A percentile compares a stretch with the other conserved stretches of the same genome.
phyloP scores from a whole-genome alignment of 441 rosid genomes.

The Flueggea neowawraea region DNA sequence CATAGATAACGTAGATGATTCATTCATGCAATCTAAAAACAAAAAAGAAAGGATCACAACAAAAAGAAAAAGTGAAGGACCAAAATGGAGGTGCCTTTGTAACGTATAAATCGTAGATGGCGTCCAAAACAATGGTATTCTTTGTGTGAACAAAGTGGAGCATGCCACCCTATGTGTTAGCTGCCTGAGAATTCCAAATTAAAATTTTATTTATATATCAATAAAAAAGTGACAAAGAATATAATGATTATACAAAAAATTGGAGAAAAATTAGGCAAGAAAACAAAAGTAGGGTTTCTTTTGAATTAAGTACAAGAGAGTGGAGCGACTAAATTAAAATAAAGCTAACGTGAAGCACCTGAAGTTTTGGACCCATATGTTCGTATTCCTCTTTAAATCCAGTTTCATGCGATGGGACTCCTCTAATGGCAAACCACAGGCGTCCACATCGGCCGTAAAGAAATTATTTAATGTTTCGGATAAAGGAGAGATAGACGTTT shows the following conservation, averaged over 20 bases:
- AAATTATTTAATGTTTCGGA: not conserved
- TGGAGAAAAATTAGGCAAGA: not conserved
- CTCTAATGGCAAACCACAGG: not conserved
- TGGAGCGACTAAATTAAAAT: conserved; percentile 7
- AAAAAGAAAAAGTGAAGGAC: conserved; percentile 20
- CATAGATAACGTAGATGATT: conserved; percentile 7
- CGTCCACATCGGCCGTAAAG: conserved; percentile 5
- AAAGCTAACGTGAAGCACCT: conserved; percentile 30
- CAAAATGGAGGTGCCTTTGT: conserved; percentile 13
- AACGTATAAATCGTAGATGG: not conserved
- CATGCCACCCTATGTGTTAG: conserved; percentile 43
- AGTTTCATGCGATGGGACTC: conserved; percentile 1
- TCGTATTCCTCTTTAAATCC: not conserved
- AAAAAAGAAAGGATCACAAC: not conserved
- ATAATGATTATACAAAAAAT: not conserved
- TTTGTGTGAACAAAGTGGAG: conserved; percentile 39
- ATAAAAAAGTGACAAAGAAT: not conserved
- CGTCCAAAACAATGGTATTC: conserved; percentile 11
- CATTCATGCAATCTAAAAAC: conserved; percentile 7
- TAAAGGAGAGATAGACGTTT: too few species aligned
- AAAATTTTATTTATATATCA: not conserved
- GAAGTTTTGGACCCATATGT: not conserved
- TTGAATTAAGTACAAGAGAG: not conserved
- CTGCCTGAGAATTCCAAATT: conserved; percentile 15
- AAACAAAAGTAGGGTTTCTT: conserved; percentile 1